A percentile compares a stretch with the other conserved stretches of the same genome.
Conservation (phyloP, 306 rosid genomes). For the Arachis stenosperma region DNA sequence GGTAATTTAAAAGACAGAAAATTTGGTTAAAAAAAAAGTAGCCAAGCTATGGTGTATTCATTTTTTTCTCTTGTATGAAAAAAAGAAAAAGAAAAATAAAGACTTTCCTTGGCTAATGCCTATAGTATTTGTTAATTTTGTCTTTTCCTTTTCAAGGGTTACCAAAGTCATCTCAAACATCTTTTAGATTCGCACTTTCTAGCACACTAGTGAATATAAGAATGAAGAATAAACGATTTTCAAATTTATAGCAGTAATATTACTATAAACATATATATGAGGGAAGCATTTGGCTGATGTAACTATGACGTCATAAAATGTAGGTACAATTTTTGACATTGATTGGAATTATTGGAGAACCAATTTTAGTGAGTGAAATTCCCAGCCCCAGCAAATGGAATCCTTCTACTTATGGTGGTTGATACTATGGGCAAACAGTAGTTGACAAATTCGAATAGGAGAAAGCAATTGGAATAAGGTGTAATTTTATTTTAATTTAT, state of each 20-base stretch:
- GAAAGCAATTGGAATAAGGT: slow-evolving; percentile 33
- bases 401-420: slow-evolving; percentile 14
- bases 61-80: no score
- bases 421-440: slow-evolving; percentile 42
- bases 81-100: no score
- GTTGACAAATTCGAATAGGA: slow-evolving; percentile 35
- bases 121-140: no score
- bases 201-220: slow-evolving; percentile 18
- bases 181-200: slow-evolving; percentile 10
- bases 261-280: no score
- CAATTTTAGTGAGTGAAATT: slow-evolving; percentile 12
- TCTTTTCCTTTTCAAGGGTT: slow-evolving; percentile 17
- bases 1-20: no score
- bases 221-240: slow-evolving; percentile 4
- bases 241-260: no score
- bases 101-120: no score
- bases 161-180: not conserved
- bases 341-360: slow-evolving; percentile 22
- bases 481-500: slow-evolving; percentile 31
- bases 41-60: no score
- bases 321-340: slow-evolving; percentile 19
- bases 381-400: slow-evolving; percentile 18
- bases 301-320: slow-evolving; percentile 22
- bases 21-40: no score
- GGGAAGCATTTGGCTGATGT: slow-evolving; percentile 26